phyloP scores from a whole-genome alignment of 1,284 basidiomycete genomes.

The Irpex sp. region DNA sequence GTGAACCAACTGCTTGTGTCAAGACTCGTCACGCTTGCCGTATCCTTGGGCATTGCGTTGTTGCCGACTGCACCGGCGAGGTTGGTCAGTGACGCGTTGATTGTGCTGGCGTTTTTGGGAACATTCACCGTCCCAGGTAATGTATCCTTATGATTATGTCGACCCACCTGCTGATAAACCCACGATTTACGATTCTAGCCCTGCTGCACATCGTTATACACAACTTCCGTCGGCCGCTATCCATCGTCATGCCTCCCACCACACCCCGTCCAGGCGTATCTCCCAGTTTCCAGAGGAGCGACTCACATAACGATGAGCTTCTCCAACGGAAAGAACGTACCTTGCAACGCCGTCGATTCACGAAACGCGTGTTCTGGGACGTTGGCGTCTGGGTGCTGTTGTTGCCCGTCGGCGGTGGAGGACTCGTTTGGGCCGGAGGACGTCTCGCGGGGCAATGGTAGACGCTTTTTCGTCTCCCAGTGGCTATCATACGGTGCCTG shows the following conservation, averaged over 20 bases:
- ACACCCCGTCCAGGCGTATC: conserved; percentile 25
- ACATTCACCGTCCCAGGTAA: conserved; percentile 62
- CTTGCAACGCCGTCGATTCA: conserved; percentile 58
- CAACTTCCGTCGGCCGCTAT: conserved; percentile 61
- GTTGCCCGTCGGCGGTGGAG: conserved; percentile 45
- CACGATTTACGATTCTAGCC: no score
- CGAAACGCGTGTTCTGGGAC: conserved; percentile 65
- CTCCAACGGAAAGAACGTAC: conserved; percentile 70
- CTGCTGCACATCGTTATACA: conserved; percentile 61
- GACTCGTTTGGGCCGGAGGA: conserved; percentile 49
- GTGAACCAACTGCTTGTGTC: conserved; percentile 41
- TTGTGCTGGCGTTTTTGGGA: conserved; percentile 45
- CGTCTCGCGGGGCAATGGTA: conserved; percentile 39
- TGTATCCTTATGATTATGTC: no score
- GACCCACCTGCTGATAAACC: no score
- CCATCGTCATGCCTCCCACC: conserved; percentile 52
- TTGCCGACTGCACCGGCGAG: conserved; percentile 30
- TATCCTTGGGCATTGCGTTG: conserved; percentile 39
- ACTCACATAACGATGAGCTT: conserved; percentile 47
- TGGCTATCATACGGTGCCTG: no score
- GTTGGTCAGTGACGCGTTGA: conserved; percentile 39
- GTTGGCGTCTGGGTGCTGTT: conserved; percentile 61
- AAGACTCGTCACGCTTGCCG: conserved; percentile 33
- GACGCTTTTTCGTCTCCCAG: background rate
- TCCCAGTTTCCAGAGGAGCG: conserved; percentile 17